Evolutionary conservation across 2,329 filamentous ascomycete genomes (phyloP).

Genomic region (Penicillium brevicompactum): DNA sequence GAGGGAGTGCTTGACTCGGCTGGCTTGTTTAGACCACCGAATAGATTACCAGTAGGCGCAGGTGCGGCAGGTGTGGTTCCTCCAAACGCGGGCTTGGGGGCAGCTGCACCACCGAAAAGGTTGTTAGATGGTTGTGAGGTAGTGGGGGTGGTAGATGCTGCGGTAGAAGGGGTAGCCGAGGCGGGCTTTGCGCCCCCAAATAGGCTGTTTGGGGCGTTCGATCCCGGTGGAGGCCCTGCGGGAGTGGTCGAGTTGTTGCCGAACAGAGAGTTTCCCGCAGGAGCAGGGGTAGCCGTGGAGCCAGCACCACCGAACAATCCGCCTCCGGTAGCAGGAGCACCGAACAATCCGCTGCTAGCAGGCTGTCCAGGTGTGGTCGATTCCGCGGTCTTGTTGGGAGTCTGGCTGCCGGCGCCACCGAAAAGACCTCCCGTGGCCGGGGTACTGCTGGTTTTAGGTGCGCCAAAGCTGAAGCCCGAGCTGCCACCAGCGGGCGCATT

Average conservation of each 20-base stretch:
- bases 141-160: constrained; percentile 31
- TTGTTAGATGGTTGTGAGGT: constrained; percentile 31
- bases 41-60: constrained; percentile 28
- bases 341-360: constrained; percentile 37
- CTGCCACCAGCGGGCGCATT: constrained; percentile 24
- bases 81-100: constrained; percentile 34
- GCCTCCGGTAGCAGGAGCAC: constrained; percentile 28
- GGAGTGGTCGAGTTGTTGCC: constrained; percentile 52
- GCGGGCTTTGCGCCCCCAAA: constrained; percentile 33
- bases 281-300: constrained; percentile 40
- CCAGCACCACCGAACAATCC: constrained; percentile 38
- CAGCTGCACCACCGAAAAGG: constrained; percentile 30
- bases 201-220: constrained; percentile 26
- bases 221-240: constrained; percentile 50
- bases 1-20: constrained; percentile 31
- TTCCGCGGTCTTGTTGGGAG: constrained; percentile 42
- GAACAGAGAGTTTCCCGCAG: constrained; percentile 38
- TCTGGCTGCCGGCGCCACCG: constrained; percentile 31
- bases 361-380: constrained; percentile 34
- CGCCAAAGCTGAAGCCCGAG: constrained; percentile 39
- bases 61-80: constrained; percentile 21
- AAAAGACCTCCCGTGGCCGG: constrained; percentile 32
- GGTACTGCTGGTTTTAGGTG: constrained; percentile 26
- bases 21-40: constrained; percentile 35
- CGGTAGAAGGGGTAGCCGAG: constrained; percentile 22